Percentiles rank a stretch among this genome's conserved stretches.
These are phyloP conservation scores for Sporothrix mexicana DNA, from an alignment of 2,329 filamentous ascomycete species.

Conservation along the genomic window DNA sequence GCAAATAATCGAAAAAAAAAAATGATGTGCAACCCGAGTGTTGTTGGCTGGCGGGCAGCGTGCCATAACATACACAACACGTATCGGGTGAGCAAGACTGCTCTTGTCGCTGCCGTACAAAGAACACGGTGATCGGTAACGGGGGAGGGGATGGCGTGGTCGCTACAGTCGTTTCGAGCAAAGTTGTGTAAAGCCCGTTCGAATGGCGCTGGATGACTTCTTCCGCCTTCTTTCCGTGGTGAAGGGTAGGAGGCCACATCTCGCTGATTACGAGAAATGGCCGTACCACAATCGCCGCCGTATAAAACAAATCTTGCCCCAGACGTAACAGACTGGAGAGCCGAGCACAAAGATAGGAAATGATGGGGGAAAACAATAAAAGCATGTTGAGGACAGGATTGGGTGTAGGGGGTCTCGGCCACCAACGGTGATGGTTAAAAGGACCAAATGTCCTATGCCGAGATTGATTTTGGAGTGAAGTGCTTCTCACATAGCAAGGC, in stretches of 20 bases:
- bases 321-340: background rate
- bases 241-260: background rate
- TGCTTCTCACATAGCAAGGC: background rate
- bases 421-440: conserved; percentile 20
- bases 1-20: conserved; percentile 6
- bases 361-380: background rate
- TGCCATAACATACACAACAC: background rate
- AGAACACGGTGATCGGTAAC: background rate
- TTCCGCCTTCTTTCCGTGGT: conserved; percentile 11
- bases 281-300: background rate
- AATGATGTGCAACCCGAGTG: conserved; percentile 11
- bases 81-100: background rate
- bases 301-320: conserved; percentile 13
- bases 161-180: background rate
- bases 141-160: background rate
- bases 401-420: conserved; percentile 11
- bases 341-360: conserved; percentile 30
- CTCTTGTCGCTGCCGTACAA: conserved; percentile 18
- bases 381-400: conserved; percentile 1
- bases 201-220: background rate
- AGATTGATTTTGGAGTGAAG: conserved; percentile 2
- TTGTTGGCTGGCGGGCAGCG: background rate
- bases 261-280: background rate
- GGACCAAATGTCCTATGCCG: conserved; percentile 30
- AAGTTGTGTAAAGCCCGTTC: background rate